Evolutionary conservation across 2,329 filamentous ascomycete genomes (phyloP).

Genomic region (Paracamarosporium sp.): DNA sequence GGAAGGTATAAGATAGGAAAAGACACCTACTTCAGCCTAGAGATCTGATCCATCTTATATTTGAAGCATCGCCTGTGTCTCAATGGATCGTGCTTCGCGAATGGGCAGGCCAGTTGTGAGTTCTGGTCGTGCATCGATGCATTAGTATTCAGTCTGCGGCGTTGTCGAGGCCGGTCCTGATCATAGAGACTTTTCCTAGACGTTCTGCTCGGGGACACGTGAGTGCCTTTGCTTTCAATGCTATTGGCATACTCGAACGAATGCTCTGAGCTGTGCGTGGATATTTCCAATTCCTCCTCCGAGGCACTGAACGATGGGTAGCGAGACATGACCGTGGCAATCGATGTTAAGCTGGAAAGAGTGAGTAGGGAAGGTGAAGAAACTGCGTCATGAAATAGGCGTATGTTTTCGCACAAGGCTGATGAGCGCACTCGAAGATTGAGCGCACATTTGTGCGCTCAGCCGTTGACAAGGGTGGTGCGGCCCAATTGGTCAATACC

Average conservation of each 20-base stretch:
- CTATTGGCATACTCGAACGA: not conserved
- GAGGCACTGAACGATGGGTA: not conserved
- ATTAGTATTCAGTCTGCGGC: not conserved
- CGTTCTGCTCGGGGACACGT: not conserved
- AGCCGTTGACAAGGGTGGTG: not conserved
- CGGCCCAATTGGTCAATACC: not conserved
- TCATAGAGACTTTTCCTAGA: not conserved
- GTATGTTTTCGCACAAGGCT: not conserved
- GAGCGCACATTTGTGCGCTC: conserved; percentile 3
- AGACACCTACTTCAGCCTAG: not conserved
- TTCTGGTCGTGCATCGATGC: not conserved
- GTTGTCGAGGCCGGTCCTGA: not conserved
- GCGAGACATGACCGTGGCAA: not conserved
- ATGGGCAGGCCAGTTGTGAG: not conserved
- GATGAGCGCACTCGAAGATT: not conserved
- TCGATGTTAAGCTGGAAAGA: not conserved
- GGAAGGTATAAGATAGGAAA: too few relatives aligned
- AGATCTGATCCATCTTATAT: conserved; percentile 1
- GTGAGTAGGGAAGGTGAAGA: not conserved
- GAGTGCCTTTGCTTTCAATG: not conserved
- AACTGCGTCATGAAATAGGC: not conserved
- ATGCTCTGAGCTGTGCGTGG: not conserved
- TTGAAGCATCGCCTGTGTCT: not conserved
- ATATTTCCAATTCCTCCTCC: conserved; percentile 2
- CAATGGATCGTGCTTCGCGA: not conserved